Percentiles rank a stretch among this genome's conserved stretches.
These are phyloP conservation scores for Bromus sterilis DNA, from an alignment of 176 grass and related monocot species.

Conservation along the genomic window DNA sequence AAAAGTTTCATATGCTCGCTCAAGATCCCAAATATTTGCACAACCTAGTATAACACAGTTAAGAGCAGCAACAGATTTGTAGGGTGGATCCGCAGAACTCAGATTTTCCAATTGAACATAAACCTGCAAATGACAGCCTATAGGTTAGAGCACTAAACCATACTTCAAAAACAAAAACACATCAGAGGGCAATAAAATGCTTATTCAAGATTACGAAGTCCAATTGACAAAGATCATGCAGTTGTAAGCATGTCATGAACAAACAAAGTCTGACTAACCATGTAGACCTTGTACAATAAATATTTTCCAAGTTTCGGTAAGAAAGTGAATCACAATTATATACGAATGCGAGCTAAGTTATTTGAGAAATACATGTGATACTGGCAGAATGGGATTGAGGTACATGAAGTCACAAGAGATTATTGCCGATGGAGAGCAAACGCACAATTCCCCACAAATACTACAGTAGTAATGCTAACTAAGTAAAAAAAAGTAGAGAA, in stretches of 20 bases:
- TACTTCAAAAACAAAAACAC: conserved; percentile 3
- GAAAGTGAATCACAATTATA: not conserved
- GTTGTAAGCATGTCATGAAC: conserved; percentile 14
- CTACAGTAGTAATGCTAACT: not conserved
- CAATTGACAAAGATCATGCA: not conserved
- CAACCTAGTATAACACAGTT: conserved; percentile 97
- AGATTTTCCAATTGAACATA: conserved; percentile 94
- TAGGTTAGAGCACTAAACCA: conserved; percentile 12
- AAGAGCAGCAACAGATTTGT: conserved; percentile 88
- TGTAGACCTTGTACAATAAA: not conserved
- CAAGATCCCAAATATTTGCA: conserved; percentile 97
- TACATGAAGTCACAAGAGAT: not conserved
- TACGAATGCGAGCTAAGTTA: not conserved
- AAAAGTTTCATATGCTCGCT: conserved; percentile 92
- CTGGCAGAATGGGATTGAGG: not conserved
- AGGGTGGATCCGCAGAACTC: conserved; percentile 62
- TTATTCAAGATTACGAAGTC: not conserved
- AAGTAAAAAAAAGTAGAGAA: not conserved
- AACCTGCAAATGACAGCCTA: conserved; percentile 44
- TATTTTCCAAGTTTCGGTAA: not conserved
- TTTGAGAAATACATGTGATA: not conserved
- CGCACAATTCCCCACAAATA: not conserved
- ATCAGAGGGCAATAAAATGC: not conserved
- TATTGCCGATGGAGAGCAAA: not conserved
- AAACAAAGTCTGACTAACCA: not conserved